Base-by-base conservation (phyloP, 2,329 filamentous ascomycete genomes). In the Colletotrichum cereale region DNA sequence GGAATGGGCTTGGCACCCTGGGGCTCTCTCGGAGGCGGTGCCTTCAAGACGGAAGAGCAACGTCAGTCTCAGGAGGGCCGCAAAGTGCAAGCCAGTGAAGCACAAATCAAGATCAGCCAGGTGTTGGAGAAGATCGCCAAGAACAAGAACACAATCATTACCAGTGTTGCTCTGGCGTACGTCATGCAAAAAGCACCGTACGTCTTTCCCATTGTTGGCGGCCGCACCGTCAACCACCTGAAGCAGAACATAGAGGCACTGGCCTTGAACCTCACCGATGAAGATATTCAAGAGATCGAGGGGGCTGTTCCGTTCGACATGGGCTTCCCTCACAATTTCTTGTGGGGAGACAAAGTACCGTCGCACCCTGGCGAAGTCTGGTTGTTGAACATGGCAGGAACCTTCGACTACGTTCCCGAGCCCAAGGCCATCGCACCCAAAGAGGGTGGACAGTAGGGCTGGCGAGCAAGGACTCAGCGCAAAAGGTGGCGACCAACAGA, bases 181-280 rank as follows among this genome's bases (percentile, higher is more conserved):
- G 89, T 94, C 18, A 87, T 93, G 85, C 86, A 89, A 74, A 94
- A 94, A 82, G 84, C 90, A 0, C 88, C 91, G 0, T 89, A 93
- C 75, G 90, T 94, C 16, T 93, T 93, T 77, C 93, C 93, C 1
- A 89, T 95, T 50, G 84, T 94, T 5, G 92, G 92, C 14, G 90
- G 91, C 0, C 86, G 92, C 14, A 94, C 90, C 75, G 79, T 93
- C 12, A 88, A 91, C 61, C 92, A 95, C 77, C 82, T 95, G 50
- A 87, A 90, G 77, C 86, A 85, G 68, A 94, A 94, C 76, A 91
- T 94, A 74, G 87, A 91, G 76, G 90, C 91, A 0, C 83, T 95
- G 47, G 85, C 83, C 1, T 82, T 94, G 52, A 81, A 86, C 66
- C 82, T 95, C 44, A 86, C 82, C 0, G 78, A 84, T 0, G 85